Evolutionary conservation across 257 asterid species (phyloP).

Genomic region (Petrea volubilis): DNA sequence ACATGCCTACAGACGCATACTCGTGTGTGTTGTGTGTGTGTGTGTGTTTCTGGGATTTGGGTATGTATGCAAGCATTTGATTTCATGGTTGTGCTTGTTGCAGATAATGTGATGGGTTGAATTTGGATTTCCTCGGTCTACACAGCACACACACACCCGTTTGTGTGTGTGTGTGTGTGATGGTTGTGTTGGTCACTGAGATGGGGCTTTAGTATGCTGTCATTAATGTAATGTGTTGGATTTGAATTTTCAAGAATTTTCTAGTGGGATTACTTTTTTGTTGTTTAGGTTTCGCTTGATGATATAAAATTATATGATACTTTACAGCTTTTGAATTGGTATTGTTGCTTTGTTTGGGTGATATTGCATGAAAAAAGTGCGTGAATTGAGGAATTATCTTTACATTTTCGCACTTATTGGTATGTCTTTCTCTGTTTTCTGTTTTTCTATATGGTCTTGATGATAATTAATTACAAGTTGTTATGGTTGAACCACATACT

Average conservation of each 20-base stretch:
- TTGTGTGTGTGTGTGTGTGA: too few relatives aligned
- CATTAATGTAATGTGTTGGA: too few relatives aligned
- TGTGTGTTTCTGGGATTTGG: too few relatives aligned
- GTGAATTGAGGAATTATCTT: background rate
- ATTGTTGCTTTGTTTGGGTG: background rate
- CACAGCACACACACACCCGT: too few relatives aligned
- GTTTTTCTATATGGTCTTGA: conserved; percentile 4
- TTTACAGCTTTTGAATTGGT: conserved; percentile 17
- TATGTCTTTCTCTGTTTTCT: background rate
- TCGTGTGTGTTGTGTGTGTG: too few relatives aligned
- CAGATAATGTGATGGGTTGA: too few relatives aligned
- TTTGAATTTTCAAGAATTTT: background rate
- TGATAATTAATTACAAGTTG: conserved; percentile 25
- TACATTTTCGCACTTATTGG: background rate
- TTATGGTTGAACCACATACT: background rate
- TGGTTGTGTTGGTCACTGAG: too few relatives aligned
- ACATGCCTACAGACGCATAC: too few relatives aligned
- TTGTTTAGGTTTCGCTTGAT: background rate
- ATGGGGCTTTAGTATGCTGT: too few relatives aligned
- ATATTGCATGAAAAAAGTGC: background rate
- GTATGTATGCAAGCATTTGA: too few relatives aligned
- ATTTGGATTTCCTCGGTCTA: too few relatives aligned
- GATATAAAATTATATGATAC: background rate
- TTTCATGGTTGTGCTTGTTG: too few relatives aligned
- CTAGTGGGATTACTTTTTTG: background rate